Evolutionary conservation across 352 stramenopile genomes (phyloP).

Genomic region (Thraustotheca clavata): DNA sequence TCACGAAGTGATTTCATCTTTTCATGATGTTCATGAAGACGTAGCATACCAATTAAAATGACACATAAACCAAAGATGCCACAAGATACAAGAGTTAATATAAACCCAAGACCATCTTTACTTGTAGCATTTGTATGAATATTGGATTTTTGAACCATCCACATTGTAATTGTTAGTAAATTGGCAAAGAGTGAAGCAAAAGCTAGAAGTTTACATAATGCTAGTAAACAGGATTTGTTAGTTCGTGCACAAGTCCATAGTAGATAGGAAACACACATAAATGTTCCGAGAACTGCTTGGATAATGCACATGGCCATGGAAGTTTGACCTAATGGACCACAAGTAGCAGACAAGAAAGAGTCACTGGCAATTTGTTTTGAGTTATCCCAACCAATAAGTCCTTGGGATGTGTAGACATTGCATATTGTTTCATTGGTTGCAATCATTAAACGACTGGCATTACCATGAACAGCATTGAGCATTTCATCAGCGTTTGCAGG

Average conservation of each 20-base stretch:
- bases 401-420: not conserved
- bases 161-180: constrained; percentile 11
- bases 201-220: constrained; percentile 12
- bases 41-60: constrained; percentile 17
- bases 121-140: not conserved
- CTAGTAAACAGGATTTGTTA: constrained; percentile 17
- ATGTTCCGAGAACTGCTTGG: constrained; percentile 4
- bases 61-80: not conserved
- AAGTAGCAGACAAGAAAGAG: not conserved
- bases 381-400: not conserved
- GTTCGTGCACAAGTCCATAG: constrained; percentile 8
- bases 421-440: constrained; percentile 1
- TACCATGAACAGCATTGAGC: not conserved
- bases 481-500: not conserved
- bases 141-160: constrained; percentile 14
- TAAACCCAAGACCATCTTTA: not conserved
- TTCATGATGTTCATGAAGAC: constrained; percentile 13
- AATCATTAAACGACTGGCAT: not conserved
- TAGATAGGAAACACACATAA: not conserved
- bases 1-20: constrained; percentile 2
- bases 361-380: constrained; percentile 3
- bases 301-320: constrained; percentile 1
- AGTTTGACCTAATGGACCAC: constrained; percentile 2
- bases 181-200: constrained; percentile 16
- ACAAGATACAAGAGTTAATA: not conserved